Base-by-base conservation (phyloP, 2,329 filamentous ascomycete species). In the Colletotrichum euphorbiae region DNA sequence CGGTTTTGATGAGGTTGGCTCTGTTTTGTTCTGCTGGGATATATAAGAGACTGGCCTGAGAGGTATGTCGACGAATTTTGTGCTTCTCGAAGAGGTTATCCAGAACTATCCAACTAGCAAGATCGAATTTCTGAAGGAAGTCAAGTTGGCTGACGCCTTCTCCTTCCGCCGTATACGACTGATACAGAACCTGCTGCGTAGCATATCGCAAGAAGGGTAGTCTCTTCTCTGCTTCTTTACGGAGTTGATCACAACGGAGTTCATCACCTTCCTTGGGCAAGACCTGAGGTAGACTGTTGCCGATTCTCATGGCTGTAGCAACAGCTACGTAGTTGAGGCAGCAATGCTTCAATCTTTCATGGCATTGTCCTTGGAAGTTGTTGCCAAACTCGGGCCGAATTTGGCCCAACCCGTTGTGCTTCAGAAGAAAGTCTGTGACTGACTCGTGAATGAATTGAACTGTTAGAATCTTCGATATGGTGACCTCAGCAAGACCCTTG, bases 381-480 rank as follows among this genome's bases (percentile, higher is more conserved):
- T 6, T 21, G 1, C 51, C n/a, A 38, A 54, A 21, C 11, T 40
- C 33, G 0, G 11, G 1, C 28, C 31, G 40, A 9, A 54, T 21
- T 9, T 54, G 51, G 1, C 33, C 11, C 5, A 54, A 31, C 1
- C 51, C 51, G 24, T 87, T 61, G 1, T 79, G 77, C 8, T 77
- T 77, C 1, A 80, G 40, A 1, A 84, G 72, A 50, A 80, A 83
- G 8, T 83, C 80, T 7, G 76, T 71, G 0, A 83, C 81, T 0
- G 82, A 82, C 68, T 83, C 80, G 52, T 85, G 82, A 11, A 84
- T 83, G 70, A 85, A 85, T 68, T 85, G 83, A 4, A 84, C 79
- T 0, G 70, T 79, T 0, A 72, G 70, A 0, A 13, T 2, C 15
- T 74, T 70, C 0, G 75, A 73, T 33, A 71, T 77, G 0, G 77